These are phyloP conservation scores for Boehmeria nivea DNA, from an alignment of 306 rosid species.

Conservation along the genomic window DNA sequence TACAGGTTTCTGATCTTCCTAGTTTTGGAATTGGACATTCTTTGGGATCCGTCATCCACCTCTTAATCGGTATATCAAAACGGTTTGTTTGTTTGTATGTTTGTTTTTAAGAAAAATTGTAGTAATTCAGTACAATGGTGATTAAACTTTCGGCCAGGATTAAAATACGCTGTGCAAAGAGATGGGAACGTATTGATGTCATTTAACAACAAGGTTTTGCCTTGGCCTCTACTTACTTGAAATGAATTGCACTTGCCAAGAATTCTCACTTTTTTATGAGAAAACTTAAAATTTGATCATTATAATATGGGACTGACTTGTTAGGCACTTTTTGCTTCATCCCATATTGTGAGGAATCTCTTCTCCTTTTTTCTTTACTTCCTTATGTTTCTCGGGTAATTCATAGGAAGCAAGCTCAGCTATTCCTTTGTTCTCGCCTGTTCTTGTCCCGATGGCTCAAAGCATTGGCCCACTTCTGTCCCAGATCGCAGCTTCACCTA, in stretches of 20 bases:
- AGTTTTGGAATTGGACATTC: constrained; percentile 93
- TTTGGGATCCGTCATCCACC: constrained; percentile 95
- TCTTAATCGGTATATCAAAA: constrained; percentile 74
- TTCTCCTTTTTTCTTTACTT: too few relatives aligned
- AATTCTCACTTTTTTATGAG: too few relatives aligned
- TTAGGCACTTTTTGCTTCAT: too few relatives aligned
- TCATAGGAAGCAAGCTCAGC: constrained; percentile 97
- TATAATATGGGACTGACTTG: too few relatives aligned
- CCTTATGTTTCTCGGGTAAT: too few relatives aligned
- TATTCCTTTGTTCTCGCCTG: constrained; percentile 91
- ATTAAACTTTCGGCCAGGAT: constrained; percentile 57
- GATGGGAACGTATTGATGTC: constrained; percentile 90
- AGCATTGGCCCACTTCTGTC: constrained; percentile 87
- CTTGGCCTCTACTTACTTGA: too few relatives aligned
- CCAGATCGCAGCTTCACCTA: constrained; percentile 83
- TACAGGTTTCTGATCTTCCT: constrained; percentile 87
- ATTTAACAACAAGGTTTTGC: constrained; percentile 81
- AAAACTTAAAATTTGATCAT: too few relatives aligned
- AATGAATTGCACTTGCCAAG: too few relatives aligned
- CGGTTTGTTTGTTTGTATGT: constrained; percentile 5
- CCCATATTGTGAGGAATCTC: too few relatives aligned
- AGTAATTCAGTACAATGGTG: constrained; percentile 27
- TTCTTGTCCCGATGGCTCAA: constrained; percentile 89
- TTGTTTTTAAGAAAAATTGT: constrained; percentile 18
- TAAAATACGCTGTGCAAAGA: constrained; percentile 97